Conservation (phyloP, 139 green algal genomes). For the Coelastrella sp. region DNA sequence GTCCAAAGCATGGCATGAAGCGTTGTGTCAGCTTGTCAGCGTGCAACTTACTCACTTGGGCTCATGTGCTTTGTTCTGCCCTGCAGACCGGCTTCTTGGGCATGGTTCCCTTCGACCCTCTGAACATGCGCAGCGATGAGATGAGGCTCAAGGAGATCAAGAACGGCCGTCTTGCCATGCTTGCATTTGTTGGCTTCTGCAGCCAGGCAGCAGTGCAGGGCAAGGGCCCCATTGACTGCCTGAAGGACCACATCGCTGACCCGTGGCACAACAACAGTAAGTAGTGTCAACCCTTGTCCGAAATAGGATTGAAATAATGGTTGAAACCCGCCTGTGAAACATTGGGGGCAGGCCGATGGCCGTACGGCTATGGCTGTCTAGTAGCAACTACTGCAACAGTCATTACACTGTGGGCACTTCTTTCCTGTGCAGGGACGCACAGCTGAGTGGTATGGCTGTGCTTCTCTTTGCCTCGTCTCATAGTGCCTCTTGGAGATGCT, state of each 20-base stretch:
- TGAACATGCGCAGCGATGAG: slow-evolving; percentile 71
- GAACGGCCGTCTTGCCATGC: slow-evolving; percentile 85
- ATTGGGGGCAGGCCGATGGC: no score
- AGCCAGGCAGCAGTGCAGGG: slow-evolving; percentile 84
- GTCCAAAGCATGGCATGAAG: not conserved
- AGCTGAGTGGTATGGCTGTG: no score
- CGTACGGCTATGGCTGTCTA: no score
- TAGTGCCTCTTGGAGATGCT: no score
- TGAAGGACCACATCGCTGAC: slow-evolving; percentile 87
- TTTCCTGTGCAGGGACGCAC: no score
- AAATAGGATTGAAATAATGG: no score
- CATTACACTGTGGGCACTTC: no score
- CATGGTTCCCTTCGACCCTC: slow-evolving; percentile 81
- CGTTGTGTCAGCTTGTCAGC: no score
- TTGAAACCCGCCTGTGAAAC: no score
- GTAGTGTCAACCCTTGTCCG: no score
- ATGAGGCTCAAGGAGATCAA: slow-evolving; percentile 88
- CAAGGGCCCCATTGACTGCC: slow-evolving; percentile 87
- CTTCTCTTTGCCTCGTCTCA: no score
- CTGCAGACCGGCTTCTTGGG: slow-evolving; percentile 30
- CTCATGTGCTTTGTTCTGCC: not conserved
- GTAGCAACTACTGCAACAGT: no score
- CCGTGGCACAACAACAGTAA: slow-evolving; percentile 92
- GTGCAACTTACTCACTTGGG: not conserved
- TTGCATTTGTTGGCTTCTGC: slow-evolving; percentile 93